These are phyloP conservation scores for Marasmius oreades DNA, from an alignment of 1,284 basidiomycete genomes.

Conservation along the genomic window DNA sequence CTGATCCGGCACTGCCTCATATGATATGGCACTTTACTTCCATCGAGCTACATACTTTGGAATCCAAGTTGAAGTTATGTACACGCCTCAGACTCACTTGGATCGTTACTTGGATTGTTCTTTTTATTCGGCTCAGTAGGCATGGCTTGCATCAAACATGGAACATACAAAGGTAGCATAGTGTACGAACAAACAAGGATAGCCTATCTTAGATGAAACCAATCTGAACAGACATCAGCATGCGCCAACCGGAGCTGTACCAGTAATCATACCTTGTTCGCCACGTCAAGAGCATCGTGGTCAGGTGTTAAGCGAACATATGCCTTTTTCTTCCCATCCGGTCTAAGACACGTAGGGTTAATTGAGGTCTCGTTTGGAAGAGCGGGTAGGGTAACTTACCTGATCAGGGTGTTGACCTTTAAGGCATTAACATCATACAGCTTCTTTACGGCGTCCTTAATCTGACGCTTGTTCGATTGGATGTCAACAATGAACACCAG, in stretches of 20 bases:
- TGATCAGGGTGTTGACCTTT: conserved; percentile 98
- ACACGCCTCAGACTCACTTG: too few relatives aligned
- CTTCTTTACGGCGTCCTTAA: conserved; percentile 99
- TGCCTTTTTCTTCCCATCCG: conserved; percentile 99
- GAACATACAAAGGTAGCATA: neutral
- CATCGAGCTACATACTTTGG: too few relatives aligned
- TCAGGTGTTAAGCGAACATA: conserved; percentile 94
- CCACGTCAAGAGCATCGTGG: conserved; percentile 96
- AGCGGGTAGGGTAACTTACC: conserved; percentile 47
- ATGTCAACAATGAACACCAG: conserved; percentile 97
- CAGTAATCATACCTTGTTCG: conserved; percentile 85
- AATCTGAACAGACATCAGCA: conserved; percentile 44
- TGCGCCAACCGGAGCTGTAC: neutral
- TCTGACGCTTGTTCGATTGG: conserved; percentile 95
- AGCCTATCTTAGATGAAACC: conserved; percentile 61
- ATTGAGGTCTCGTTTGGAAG: neutral
- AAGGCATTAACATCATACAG: conserved; percentile 95
- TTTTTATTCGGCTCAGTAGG: neutral
- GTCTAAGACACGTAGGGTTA: conserved; percentile 44
- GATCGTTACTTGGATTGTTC: too few relatives aligned
- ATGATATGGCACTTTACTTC: too few relatives aligned
- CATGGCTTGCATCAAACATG: neutral
- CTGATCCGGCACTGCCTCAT: neutral
- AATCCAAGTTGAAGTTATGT: too few relatives aligned
- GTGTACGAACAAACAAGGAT: conserved; percentile 1